Base-by-base conservation (phyloP, 768 basidiomycete genomes). In the Boletellus emodensis region DNA sequence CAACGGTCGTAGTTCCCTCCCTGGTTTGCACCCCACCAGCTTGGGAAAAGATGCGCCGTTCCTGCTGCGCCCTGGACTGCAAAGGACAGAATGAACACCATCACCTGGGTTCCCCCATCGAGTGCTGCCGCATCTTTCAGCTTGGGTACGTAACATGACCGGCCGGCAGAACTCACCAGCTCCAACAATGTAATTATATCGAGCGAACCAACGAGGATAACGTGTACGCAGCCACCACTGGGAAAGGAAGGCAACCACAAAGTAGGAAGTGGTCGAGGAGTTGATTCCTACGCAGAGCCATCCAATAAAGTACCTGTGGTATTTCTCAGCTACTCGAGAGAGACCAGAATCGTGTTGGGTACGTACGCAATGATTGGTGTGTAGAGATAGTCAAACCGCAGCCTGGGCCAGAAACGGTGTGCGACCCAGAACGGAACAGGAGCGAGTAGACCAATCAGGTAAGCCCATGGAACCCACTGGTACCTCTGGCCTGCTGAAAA, bases 141-240 rank as follows among this genome's bases (percentile, higher is more conserved):
- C 10, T 41, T 30, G 33, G 18, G 18, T 12, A 38, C 15, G 22
- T 11, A 44, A 10, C 4, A 14, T n/a, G 17, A 36, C 30, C 20
- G 14, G 15, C 26, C 9, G 39, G n/a, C n/a, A 28, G 20, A 37
- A 55, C 65, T 51, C 38, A 67, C 63, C 85, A 37, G 83, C 86
- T 26, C 82, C 82, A 4, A 86, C 65, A 35, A 84, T 78, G 59
- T 83, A 84, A 60, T 85, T 84, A 63, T 83, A 83, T 57, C 72
- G 72, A 59, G 78, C 76, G 66, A 83, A 87, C 84, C 84, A 88
- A 13, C 75, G 75, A 2, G 85, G 81, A 49, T 82, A 70, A 52
- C 77, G 75, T 35, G 66, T 74, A 32, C 83, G 71, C 18, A 85
- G 57, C 79, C 79, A 85, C 22, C 78, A 60, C 48, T 86, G 85